These are phyloP conservation scores for Skeletonema tropicum DNA, from an alignment of 108 stramenopile genomes.

Conservation along the genomic window DNA sequence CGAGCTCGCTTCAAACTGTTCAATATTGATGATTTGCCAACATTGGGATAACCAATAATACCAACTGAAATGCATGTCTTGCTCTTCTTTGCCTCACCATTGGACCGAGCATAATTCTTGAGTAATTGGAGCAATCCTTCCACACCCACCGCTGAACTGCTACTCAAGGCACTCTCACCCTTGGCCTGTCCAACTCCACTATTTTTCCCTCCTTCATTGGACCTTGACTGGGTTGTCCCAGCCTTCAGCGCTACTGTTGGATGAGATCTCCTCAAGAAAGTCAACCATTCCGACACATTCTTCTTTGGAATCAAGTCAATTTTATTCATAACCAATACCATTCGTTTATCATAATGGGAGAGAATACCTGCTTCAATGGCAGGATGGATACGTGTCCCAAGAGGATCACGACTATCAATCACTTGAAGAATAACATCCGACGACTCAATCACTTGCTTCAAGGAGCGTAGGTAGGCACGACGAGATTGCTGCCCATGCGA, in stretches of 20 bases:
- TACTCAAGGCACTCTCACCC: constrained; percentile 53
- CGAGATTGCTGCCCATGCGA: constrained; percentile 56
- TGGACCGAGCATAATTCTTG: constrained; percentile 97
- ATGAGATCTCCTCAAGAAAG: constrained; percentile 78
- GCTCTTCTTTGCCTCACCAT: constrained; percentile 56
- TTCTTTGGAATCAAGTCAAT: constrained; percentile 97
- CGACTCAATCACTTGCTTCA: constrained; percentile 95
- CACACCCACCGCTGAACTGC: constrained; percentile 85
- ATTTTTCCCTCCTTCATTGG: constrained; percentile 49
- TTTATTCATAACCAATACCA: constrained; percentile 99
- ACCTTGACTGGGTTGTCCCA: constrained; percentile 51
- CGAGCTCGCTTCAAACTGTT: constrained; percentile 93
- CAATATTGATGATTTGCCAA: constrained; percentile 94
- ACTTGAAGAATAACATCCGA: constrained; percentile 98
- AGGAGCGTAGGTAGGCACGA: constrained; percentile 86
- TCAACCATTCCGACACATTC: constrained; percentile 93
- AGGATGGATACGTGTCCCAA: constrained; percentile 89
- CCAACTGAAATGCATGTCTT: constrained; percentile 92
- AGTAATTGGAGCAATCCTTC: constrained; percentile 94
- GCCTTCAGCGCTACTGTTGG: constrained; percentile 97
- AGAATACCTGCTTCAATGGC: constrained; percentile 90
- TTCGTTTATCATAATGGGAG: constrained; percentile 86
- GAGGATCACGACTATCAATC: constrained; percentile 97
- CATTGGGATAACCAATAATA: constrained; percentile 92
- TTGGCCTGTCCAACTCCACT: constrained; percentile 67